Evolutionary conservation across 306 rosid genomes (phyloP), one percentile per base, ranked within the genome.

Genomic region (Carpinus fangiana): DNA sequence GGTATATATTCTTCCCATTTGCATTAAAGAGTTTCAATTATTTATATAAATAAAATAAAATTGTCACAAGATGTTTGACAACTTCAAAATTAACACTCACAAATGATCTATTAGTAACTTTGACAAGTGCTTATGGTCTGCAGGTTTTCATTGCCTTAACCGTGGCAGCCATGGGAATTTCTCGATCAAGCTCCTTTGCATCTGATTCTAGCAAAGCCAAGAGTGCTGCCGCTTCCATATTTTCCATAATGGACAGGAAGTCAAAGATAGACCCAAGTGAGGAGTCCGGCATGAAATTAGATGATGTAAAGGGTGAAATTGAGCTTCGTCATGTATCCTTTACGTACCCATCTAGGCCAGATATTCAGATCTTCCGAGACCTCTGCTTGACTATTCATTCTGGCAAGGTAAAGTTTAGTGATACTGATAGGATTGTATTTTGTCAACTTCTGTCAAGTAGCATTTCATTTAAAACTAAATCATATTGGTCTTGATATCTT

Each of bases 91-190:
- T 34, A 14, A n/a, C 65, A 4, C 53, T 53, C 7, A 5, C 2
- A 62, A 38, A 18, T 62, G 28, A 0, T 64, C 8, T 64, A 4
- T 23, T 21, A 28, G 5, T 38, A 41, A 41, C 23, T 64, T 16
- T 64, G 61, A 55, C 26, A 59, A 23, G 51, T 18, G n/a, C 8
- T 31, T 20, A 2, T 75, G 7, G 8, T 85, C 41, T 78, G 4
- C 74, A 85, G 91, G 89, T 88, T 41, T 85, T 85, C 86, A 78
- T 88, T 76, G 84, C 91, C 75, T 79, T 88, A 45, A 62, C 71
- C 17, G 48, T 85, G 73, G 70, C 87, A 9, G 89, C 89, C 0
- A 0, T 70, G 7, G 89, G 82, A 70, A 17, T 88, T 50, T 80
- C 91, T 57, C 91, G 78, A 61, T 68, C 85, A 16, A 61, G 86